phyloP scores from a whole-genome alignment of 371 early-diverging fungal genomes.

The Cokeromyces recurvatus region DNA sequence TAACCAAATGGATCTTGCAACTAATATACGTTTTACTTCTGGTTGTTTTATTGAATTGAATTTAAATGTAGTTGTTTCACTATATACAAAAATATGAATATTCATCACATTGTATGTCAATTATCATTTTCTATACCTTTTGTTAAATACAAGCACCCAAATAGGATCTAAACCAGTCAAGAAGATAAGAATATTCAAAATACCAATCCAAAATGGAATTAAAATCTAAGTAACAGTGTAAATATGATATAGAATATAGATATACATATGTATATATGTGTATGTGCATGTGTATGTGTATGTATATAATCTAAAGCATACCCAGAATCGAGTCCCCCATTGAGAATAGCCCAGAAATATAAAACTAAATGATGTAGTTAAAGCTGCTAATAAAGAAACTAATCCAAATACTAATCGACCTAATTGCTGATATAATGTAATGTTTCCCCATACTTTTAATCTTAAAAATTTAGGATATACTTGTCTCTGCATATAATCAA shows the following conservation, averaged over 20 bases:
- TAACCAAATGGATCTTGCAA: slow-evolving; percentile 40
- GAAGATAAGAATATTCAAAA: slow-evolving; percentile 33
- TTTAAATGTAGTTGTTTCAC: slow-evolving; percentile 46
- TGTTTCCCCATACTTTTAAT: slow-evolving; percentile 56
- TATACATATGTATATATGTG: no score
- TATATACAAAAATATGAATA: slow-evolving; percentile 7
- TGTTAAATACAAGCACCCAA: slow-evolving; percentile 40
- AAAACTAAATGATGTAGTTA: slow-evolving; percentile 46
- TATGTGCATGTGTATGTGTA: no score
- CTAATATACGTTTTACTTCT: slow-evolving; percentile 34
- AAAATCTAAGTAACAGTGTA: no score
- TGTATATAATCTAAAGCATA: slow-evolving; percentile 18
- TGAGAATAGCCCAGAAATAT: slow-evolving; percentile 56
- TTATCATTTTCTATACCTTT: slow-evolving; percentile 27
- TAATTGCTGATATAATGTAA: slow-evolving; percentile 49
- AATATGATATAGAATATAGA: no score
- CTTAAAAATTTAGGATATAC: slow-evolving; percentile 58
- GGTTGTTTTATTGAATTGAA: slow-evolving; percentile 43
- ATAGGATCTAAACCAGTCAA: slow-evolving; percentile 45
- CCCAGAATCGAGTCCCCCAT: slow-evolving; percentile 50
- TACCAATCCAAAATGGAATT: slow-evolving; percentile 44
- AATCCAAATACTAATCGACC: slow-evolving; percentile 51
- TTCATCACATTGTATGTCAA: neutral
- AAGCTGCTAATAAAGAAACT: slow-evolving; percentile 48
- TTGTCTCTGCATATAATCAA: slow-evolving; percentile 52